A percentile compares a stretch with the other conserved stretches of the same genome.
Conservation (phyloP, 768 basidiomycete species). For the Russula sp. region DNA sequence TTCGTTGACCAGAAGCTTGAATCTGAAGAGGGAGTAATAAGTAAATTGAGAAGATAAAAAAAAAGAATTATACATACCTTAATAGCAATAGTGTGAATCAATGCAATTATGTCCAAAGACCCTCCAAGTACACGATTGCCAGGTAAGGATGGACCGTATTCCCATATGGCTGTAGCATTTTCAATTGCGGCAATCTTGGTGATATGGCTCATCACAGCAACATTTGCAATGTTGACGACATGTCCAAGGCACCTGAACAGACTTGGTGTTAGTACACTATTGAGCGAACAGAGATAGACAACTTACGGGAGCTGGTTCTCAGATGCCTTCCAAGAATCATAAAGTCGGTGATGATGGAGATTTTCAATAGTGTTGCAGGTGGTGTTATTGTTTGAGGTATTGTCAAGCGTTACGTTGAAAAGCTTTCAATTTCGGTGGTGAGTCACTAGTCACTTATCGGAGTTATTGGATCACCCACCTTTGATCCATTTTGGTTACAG, state of each 20-base stretch:
- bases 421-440: too few species aligned
- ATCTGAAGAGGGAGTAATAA: too few species aligned
- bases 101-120: not conserved
- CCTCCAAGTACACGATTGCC: not conserved
- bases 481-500: constrained; percentile 12
- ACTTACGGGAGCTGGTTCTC: not conserved
- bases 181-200: not conserved
- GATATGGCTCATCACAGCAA: not conserved
- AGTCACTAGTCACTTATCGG: too few species aligned
- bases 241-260: not conserved
- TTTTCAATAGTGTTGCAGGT: not conserved
- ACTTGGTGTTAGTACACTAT: too few species aligned
- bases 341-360: not conserved
- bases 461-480: constrained; percentile 23
- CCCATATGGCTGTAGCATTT: not conserved
- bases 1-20: not conserved
- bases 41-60: too few species aligned
- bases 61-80: too few species aligned
- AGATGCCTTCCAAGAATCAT: not conserved
- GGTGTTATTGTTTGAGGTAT: not conserved
- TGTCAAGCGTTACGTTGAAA: not conserved
- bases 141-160: not conserved
- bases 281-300: too few species aligned
- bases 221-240: not conserved
- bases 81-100: not conserved